Evolutionary conservation across 2,329 filamentous ascomycete genomes (phyloP), one percentile per base, ranked within the genome.

Genomic region (Exophiala mesophila): DNA sequence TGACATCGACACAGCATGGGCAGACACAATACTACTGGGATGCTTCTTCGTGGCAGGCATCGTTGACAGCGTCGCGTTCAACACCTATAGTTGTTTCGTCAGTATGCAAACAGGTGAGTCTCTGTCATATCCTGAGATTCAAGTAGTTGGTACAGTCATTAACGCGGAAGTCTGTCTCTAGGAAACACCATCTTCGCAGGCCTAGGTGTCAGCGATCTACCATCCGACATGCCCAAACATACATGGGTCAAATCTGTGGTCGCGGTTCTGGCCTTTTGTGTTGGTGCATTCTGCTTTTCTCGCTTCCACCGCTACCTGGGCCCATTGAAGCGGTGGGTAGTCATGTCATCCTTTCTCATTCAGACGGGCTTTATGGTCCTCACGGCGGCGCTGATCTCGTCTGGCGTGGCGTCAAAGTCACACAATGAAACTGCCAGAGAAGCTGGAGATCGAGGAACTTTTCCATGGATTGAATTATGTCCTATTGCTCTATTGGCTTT

Each of bases 91-190:
- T 13, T 67, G 65, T 43, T 69, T 69, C 54, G 53, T 67, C 15
- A 65, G 62, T 36, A 68, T 69, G 64, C 66, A 69, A 47, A 68
- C 66, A 1, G 66, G 66, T 67, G 61, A 23, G 8, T 9, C 18
- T 19, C 7, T n/a, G 12, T 36, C 30, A 13, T 13, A 13, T 24
- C 17, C 13, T 30, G 5, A 36, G 10, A 2, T 16, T 18, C 5
- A 37, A 28, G 9, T 12, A 9, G 9, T 28, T 12, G 24, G n/a
- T n/a, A n/a, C n/a, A n/a, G n/a, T n/a, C 24, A 28, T 28, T 9
- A 9, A 28, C 9, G 9, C 24, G 24, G 24, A 9, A 9, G 9
- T 28, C 12, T 9, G n/a, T 17, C 13, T 32, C n/a, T 36, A 66
- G 65, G 65, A 29, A 68, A 68, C 46, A 62, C 62, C 5, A 59